Percentiles rank a stretch among this genome's conserved stretches.
Conservation (phyloP, 805 yeast genomes). For the Suhomyces vadensis region DNA sequence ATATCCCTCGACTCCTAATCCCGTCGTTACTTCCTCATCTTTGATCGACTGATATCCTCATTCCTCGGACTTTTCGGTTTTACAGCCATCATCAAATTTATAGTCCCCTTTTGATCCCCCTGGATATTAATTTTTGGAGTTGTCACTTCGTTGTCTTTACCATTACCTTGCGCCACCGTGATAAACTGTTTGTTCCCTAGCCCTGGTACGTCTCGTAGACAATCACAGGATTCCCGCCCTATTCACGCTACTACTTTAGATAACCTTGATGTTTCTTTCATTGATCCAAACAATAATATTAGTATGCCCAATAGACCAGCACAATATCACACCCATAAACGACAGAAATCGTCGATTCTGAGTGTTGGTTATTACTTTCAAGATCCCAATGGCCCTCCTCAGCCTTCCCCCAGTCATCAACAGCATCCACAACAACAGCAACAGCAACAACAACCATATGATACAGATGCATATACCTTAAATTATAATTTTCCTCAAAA, state of each 20-base stretch:
- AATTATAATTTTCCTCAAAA: conserved; percentile 24
- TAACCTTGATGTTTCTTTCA: conserved; percentile 6
- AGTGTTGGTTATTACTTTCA: conserved; percentile 30
- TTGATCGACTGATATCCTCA: background rate
- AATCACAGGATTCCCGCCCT: conserved; percentile 4
- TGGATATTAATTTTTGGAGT: background rate
- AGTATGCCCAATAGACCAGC: conserved; percentile 10
- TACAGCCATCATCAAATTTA: background rate
- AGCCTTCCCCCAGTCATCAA: conserved; percentile 8
- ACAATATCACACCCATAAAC: conserved; percentile 30
- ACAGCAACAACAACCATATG: conserved; percentile 10
- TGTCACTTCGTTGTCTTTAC: background rate
- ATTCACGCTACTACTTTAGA: conserved; percentile 4
- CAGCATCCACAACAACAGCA: conserved; percentile 11
- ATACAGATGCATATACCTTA: conserved; percentile 15
- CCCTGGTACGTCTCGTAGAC: conserved; percentile 5
- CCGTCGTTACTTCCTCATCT: background rate
- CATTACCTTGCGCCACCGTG: conserved; percentile 8
- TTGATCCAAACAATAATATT: conserved; percentile 1
- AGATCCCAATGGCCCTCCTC: conserved; percentile 9
- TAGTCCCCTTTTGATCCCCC: background rate
- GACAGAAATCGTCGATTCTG: conserved; percentile 38
- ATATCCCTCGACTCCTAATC: too few relatives aligned
- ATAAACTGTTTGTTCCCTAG: conserved; percentile 1
- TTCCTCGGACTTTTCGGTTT: conserved; percentile 8